Evolutionary conservation across 768 basidiomycete species (phyloP), one percentile per base, ranked within the genome.

Genomic region (Leccinum subtestaceum): DNA sequence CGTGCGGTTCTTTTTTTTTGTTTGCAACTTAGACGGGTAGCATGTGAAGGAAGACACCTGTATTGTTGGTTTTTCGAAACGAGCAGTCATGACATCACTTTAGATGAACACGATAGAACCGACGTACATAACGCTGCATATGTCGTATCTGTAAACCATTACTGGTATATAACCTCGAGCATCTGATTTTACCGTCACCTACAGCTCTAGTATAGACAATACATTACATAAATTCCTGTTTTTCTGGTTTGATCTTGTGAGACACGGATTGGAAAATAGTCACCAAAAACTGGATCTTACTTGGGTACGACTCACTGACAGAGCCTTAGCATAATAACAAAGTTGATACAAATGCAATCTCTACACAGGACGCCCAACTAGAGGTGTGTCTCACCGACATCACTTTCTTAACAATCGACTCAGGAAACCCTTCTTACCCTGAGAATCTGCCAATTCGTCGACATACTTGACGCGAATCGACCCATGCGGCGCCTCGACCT

Each of bases 391-490:
- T n/a, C 13, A 34, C 31, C 8, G 34, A 23, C n/a, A 23, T 66
- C 45, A 67, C 43, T 34, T 51, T 25, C 57, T 43, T 47, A 72
- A 66, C 46, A 70, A 43, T 17, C 71, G 47, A 36, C 43, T 48
- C 5, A 72, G 58, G 19, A 72, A 34, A 2, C 69, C 58, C 31
- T 50, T 53, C 32, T 60, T 72, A 0, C 23, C 23, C 49, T 15
- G 34, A 13, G 27, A 9, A 0, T 36, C 57, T 2, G 6, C 5
- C 1, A 9, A 32, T 1, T 74, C 70, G 5, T 70, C 64, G 3
- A 56, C 19, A 31, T 70, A 72, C 56, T 52, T 66, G 34, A 72
- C 1, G 10, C 53, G 47, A 11, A 73, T 51, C 5, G 34, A 61
- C 5, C 68, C 72, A 47, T 70, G 59, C 5, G 10, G 10, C 2